phyloP scores from a whole-genome alignment of 176 grass and related monocot genomes.

The Oryza punctata region DNA sequence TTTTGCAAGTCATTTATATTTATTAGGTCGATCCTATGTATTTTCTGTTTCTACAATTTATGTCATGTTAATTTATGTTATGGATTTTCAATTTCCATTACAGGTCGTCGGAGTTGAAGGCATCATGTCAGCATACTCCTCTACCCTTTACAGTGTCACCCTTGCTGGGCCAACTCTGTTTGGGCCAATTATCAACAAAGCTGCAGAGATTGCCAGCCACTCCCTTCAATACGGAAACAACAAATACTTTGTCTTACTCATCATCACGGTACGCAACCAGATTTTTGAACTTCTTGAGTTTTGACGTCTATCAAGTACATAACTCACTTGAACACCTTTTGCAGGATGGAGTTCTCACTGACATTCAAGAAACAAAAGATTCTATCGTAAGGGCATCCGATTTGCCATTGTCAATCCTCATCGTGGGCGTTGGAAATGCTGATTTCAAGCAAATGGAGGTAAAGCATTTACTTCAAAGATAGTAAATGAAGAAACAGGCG shows the following conservation, averaged over 20 bases:
- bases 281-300: not conserved
- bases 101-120: slow-evolving; percentile 90
- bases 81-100: slow-evolving; percentile 18
- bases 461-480: slow-evolving; percentile 15
- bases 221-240: slow-evolving; percentile 73
- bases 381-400: slow-evolving; percentile 84
- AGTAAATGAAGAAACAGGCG: not conserved
- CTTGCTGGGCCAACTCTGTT: slow-evolving; percentile 95
- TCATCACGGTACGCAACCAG: slow-evolving; percentile 69
- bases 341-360: slow-evolving; percentile 91
- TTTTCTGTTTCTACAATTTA: slow-evolving; percentile 7
- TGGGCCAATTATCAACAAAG: slow-evolving; percentile 82
- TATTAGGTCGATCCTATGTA: not conserved
- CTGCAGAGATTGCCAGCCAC: slow-evolving; percentile 74
- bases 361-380: slow-evolving; percentile 84
- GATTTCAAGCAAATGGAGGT: slow-evolving; percentile 98
- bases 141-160: slow-evolving; percentile 61
- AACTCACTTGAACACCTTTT: slow-evolving; percentile 15
- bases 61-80: not conserved
- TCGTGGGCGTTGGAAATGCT: slow-evolving; percentile 82
- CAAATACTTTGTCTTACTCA: slow-evolving; percentile 93
- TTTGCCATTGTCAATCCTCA: slow-evolving; percentile 94
- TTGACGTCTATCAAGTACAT: slow-evolving; percentile 5
- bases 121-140: slow-evolving; percentile 86
- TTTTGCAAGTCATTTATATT: not conserved